A percentile compares a stretch with the other conserved stretches of the same genome.
phyloP scores from a whole-genome alignment of 2,329 filamentous ascomycete species.

The Apiospora rasikravindrae region DNA sequence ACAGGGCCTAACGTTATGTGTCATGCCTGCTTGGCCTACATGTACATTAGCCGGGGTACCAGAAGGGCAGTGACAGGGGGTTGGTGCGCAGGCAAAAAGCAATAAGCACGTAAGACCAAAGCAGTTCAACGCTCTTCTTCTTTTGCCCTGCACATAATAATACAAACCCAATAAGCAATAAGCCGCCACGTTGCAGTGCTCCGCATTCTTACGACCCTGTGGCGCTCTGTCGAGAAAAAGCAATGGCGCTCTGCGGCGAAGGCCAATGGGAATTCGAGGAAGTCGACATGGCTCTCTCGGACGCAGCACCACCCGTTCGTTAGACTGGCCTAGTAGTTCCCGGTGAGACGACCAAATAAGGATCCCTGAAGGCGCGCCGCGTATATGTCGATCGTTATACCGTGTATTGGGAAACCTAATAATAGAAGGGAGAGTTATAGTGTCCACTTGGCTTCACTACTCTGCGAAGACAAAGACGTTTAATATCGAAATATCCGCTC shows the following conservation, averaged over 20 bases:
- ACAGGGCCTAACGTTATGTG: background rate
- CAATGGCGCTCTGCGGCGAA: background rate
- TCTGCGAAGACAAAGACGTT: background rate
- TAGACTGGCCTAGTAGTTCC: background rate
- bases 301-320: background rate
- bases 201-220: conserved; percentile 5
- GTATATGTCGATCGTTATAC: conserved; percentile 16
- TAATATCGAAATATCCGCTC: background rate
- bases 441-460: background rate
- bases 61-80: background rate
- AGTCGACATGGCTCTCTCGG: background rate
- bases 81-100: background rate
- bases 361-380: background rate
- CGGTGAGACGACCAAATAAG: background rate
- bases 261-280: conserved; percentile 4
- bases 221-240: background rate
- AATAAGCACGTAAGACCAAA: background rate
- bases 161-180: background rate
- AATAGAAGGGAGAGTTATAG: background rate
- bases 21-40: conserved; percentile 1
- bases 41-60: background rate
- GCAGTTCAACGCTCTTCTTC: background rate
- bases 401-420: background rate
- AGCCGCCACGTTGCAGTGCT: conserved; percentile 14
- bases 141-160: background rate